Evolutionary conservation across 495 filamentous ascomycete species (phyloP), one percentile per base, ranked within the genome.

Genomic region (Neurospora sp.): DNA sequence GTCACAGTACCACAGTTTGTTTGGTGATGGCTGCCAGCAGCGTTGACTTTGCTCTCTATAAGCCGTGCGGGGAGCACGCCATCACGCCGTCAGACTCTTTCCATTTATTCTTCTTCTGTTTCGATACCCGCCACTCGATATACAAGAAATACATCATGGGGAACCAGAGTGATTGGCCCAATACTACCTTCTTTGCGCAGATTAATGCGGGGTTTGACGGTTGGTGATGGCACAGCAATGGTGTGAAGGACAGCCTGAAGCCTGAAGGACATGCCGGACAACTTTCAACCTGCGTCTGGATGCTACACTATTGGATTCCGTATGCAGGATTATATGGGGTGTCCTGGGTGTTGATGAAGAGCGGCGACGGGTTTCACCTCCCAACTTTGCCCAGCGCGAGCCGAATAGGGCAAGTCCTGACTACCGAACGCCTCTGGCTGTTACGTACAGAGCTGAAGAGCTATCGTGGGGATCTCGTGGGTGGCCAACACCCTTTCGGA

Each of bases 361-460:
- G 54, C 48, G 23, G 48, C 48, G 23, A 59, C 11, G 20, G 20
- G 11, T 23, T 59, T 59, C 23, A 59, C 20, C 2, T 12, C 5
- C 31, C 27, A 35, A 66, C 6, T 27, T 0, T 59, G 14, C 1
- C 27, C 27, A 35, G 27, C 3, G 27, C 14, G 54, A 66, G 23
- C 54, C 6, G 27, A 66, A 66, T 18, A 66, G 2, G 54, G 27
- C 54, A 66, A 35, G 54, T 66, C 54, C 54, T 66, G 54, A 35
- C 54, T 66, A 66, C 54, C 27, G 14, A 66, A 35, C 54, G 54
- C 54, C 27, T 35, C 54, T 66, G 39, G n/a, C 16, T 20, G 31
- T 71, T 73, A 69, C 72, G 72, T 73, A 39, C 72, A 73, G 35
- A 14, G 48, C 18, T 71, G 42, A 66, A 66, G 27, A 66, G 27